These are phyloP conservation scores for Mucor plumbeus DNA, from an alignment of 371 early-diverging fungal species.

Conservation along the genomic window DNA sequence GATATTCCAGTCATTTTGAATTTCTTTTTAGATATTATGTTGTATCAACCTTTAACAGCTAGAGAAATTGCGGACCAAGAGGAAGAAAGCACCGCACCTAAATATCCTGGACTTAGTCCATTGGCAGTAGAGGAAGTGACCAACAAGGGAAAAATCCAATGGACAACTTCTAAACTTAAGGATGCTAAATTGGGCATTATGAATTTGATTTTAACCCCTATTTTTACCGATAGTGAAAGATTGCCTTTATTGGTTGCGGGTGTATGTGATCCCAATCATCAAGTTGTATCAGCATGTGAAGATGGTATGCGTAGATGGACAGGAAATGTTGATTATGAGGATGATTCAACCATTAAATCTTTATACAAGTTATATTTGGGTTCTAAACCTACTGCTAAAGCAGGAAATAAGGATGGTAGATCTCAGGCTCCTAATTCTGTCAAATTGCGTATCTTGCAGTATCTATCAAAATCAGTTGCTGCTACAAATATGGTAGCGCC, in stretches of 20 bases:
- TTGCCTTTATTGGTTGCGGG: conserved; percentile 68
- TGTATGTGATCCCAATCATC: conserved; percentile 69
- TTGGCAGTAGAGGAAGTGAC: conserved; percentile 63
- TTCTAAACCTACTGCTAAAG: conserved; percentile 30
- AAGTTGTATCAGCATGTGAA: conserved; percentile 71
- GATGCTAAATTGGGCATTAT: conserved; percentile 53
- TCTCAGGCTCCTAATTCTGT: conserved; percentile 56
- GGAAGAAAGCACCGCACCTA: conserved; percentile 16
- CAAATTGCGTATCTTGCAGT: conserved; percentile 69
- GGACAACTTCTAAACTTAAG: conserved; percentile 56
- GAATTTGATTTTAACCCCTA: conserved; percentile 44
- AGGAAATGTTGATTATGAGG: conserved; percentile 67
- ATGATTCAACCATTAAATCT: conserved; percentile 52
- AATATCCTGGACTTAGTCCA: conserved; percentile 51
- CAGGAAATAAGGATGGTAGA: conserved; percentile 32
- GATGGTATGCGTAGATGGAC: conserved; percentile 71
- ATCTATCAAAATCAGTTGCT: conserved; percentile 63
- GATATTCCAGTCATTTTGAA: conserved; percentile 62
- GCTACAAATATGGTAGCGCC: conserved; percentile 71
- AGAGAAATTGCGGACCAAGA: conserved; percentile 23
- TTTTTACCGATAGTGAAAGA: conserved; percentile 56
- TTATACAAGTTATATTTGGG: conserved; percentile 74
- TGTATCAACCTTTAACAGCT: conserved; percentile 61
- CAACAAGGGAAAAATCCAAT: conserved; percentile 68
- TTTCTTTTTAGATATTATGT: conserved; percentile 69